Evolutionary conservation across 176 grass and related monocot genomes (phyloP), one percentile per base, ranked within the genome.

Genomic region (Hsuehochloa calcarea): DNA sequence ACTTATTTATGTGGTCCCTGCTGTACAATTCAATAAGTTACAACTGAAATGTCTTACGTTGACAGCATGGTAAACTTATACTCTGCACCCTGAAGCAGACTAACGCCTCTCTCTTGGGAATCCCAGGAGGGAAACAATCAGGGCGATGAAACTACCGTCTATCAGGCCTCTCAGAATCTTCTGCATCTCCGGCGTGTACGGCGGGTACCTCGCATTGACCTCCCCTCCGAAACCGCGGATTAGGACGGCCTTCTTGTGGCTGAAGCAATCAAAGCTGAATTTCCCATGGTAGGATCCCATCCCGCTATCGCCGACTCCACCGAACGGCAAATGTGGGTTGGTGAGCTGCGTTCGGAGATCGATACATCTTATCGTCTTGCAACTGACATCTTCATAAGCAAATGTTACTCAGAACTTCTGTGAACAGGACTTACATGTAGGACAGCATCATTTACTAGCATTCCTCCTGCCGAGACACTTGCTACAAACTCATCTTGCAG

Each of bases 241-340:
- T 26, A 98, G 77, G 9, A 98, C 88, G 0, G 68, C 87, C 82
- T 98, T 98, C 77, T 84, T 93, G 56, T 98, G 96, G 73, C 59
- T 95, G 83, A 98, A 98, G 66, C 89, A 80, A 60, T 95, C 96
- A 27, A 95, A 98, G 63, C 83, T 89, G 72, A 98, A 98, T 68
- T 95, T 98, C 37, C 96, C 96, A 4, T 98, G 96, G 85, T 98
- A 98, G 2, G 81, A 78, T 17, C 96, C 96, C 1, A 68, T 93
- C 31, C 96, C 96, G 7, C 96, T 98, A 20, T 98, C 93, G 11
- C 93, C 93, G 3, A 98, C 93, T 13, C 96, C 96, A 4, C 96
- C 96, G 19, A 98, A 98, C 3, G 96, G 96, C 43, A 98, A 13
- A 41, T 89, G 29, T 0, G 77, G 91, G 60, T 98, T 98, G 22